Percentiles rank a stretch among this genome's conserved stretches.
phyloP scores from a whole-genome alignment of 139 green algal genomes.

The Coelastrella sp. region DNA sequence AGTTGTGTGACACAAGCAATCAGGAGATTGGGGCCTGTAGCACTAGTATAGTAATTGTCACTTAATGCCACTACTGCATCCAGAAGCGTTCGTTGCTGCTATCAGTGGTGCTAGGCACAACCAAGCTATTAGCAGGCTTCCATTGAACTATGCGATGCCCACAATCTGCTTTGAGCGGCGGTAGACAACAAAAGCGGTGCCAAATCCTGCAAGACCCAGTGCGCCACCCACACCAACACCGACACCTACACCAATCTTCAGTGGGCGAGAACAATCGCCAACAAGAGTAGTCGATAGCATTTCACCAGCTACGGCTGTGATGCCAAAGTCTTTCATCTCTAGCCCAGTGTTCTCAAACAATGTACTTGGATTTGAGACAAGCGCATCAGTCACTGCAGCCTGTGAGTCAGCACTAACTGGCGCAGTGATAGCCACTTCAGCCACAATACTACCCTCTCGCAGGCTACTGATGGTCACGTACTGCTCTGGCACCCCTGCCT shows the following conservation, averaged over 20 bases:
- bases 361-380: neutral
- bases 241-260: neutral
- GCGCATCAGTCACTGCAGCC: neutral
- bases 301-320: neutral
- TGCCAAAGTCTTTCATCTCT: neutral
- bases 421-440: neutral
- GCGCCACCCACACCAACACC: neutral
- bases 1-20: no score
- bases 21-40: no score
- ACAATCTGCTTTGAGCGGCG: neutral
- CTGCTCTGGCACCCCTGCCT: neutral
- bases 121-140: no score
- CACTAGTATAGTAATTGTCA: no score
- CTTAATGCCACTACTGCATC: no score
- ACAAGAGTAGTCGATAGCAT: neutral
- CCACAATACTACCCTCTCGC: neutral
- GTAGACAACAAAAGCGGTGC: neutral
- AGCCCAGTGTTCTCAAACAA: neutral
- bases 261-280: neutral
- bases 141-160: neutral
- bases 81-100: no score
- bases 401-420: neutral
- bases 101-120: no score
- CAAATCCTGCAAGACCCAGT: neutral
- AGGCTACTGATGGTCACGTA: neutral